phyloP scores from a whole-genome alignment of 2,329 filamentous ascomycete species.

The Trichoderma sp. region DNA sequence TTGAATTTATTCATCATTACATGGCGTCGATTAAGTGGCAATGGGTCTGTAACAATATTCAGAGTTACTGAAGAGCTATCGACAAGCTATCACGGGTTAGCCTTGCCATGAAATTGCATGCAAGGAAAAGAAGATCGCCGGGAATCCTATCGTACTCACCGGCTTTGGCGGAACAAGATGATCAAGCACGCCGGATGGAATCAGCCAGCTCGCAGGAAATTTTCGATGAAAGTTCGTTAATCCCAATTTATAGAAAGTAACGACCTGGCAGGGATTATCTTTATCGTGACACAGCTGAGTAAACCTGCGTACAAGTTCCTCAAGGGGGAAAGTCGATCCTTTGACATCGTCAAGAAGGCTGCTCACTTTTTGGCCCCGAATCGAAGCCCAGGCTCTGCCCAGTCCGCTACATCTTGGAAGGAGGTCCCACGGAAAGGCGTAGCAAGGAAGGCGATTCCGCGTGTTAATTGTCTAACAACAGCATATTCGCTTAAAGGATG shows the following conservation, averaged over 20 bases:
- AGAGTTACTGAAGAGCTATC: constrained; percentile 31
- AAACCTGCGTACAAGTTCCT: constrained; percentile 30
- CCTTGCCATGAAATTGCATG: background rate
- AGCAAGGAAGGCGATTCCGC: constrained; percentile 34
- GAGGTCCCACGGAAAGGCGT: constrained; percentile 36
- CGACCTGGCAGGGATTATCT: constrained; percentile 22
- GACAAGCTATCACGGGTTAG: constrained; percentile 30
- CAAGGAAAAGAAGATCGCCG: constrained; percentile 19
- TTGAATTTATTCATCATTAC: constrained; percentile 35
- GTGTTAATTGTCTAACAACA: constrained; percentile 29
- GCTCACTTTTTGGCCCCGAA: constrained; percentile 12
- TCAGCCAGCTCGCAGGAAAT: no score
- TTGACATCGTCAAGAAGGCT: constrained; percentile 28
- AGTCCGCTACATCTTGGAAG: constrained; percentile 32
- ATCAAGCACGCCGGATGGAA: no score
- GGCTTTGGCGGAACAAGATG: no score
- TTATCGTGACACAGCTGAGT: constrained; percentile 27
- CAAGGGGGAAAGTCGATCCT: constrained; percentile 27
- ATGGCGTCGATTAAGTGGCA: constrained; percentile 32
- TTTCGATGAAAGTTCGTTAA: constrained; percentile 27
- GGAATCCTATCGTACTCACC: constrained; percentile 24
- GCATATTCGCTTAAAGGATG: constrained; percentile 26
- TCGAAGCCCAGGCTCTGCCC: constrained; percentile 25
- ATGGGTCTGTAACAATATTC: constrained; percentile 30
- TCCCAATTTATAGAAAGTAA: constrained; percentile 31